These are phyloP conservation scores for Hypericum androsaemum DNA, from an alignment of 345 rosid genomes.

Conservation along the genomic window DNA sequence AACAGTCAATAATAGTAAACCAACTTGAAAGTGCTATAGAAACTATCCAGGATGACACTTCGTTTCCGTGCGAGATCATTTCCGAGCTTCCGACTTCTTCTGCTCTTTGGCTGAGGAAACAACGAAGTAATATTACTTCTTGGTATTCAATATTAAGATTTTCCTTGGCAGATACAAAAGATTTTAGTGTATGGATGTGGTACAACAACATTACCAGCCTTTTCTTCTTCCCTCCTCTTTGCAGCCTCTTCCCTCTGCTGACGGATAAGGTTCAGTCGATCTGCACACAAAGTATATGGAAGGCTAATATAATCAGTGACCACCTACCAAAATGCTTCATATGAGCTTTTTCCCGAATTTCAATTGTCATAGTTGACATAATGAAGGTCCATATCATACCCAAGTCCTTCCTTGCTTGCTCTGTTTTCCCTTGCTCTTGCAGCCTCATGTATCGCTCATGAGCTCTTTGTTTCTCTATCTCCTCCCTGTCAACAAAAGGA, in stretches of 20 bases:
- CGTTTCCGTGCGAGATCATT: no score
- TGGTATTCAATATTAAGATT: no score
- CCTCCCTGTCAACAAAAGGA: not conserved
- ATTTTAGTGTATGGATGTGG: no score
- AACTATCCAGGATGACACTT: no score
- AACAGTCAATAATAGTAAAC: no score
- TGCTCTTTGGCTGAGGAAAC: no score
- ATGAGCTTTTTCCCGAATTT: no score
- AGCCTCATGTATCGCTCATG: conserved; percentile 7
- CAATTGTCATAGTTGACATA: no score
- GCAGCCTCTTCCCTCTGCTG: conserved; percentile 4
- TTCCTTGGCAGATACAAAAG: no score
- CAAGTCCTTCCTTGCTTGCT: conserved; percentile 4
- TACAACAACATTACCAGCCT: not conserved
- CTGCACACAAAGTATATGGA: not conserved
- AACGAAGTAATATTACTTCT: no score
- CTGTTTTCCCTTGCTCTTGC: conserved; percentile 6
- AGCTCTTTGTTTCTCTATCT: not conserved
- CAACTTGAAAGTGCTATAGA: no score
- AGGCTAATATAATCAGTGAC: not conserved
- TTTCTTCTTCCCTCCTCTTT: not conserved
- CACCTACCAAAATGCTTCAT: not conserved
- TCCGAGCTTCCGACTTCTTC: no score
- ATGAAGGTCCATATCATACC: not conserved
- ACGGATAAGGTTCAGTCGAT: conserved; percentile 1